Conservation (phyloP, 1,284 basidiomycete species). For the Ceratobasidium sp. region DNA sequence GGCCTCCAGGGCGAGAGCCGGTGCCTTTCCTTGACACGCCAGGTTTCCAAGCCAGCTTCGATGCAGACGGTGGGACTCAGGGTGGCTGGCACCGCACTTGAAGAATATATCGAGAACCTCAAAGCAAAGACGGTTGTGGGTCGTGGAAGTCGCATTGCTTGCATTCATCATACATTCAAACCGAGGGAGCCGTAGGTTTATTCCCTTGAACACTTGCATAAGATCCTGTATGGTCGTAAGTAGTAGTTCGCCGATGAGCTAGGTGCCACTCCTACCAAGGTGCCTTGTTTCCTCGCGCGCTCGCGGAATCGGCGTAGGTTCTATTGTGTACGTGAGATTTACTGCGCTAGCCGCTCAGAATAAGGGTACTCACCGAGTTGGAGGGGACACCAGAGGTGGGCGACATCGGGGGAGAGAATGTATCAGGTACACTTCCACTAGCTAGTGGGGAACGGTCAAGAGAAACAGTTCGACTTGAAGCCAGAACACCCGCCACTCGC, state of each 20-base stretch:
- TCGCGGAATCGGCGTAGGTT: slow-evolving; percentile 37
- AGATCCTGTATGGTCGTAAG: slow-evolving; percentile 39
- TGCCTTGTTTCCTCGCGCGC: slow-evolving; percentile 26
- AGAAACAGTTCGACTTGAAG: background rate
- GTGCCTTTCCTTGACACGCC: slow-evolving; percentile 5
- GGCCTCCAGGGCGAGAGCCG: slow-evolving; percentile 23
- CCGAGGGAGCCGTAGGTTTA: slow-evolving; percentile 52
- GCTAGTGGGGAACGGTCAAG: background rate
- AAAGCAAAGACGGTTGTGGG: slow-evolving; percentile 45
- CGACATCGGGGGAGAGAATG: slow-evolving; percentile 34
- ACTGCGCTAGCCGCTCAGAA: background rate
- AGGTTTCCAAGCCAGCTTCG: slow-evolving; percentile 59
- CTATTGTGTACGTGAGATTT: background rate
- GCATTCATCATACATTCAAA: slow-evolving; percentile 46
- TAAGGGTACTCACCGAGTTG: background rate
- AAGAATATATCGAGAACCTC: slow-evolving; percentile 46
- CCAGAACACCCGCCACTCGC: slow-evolving; percentile 21
- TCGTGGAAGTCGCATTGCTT: slow-evolving; percentile 12
- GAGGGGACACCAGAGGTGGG: slow-evolving; percentile 3
- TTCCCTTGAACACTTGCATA: slow-evolving; percentile 51
- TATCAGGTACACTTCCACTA: background rate
- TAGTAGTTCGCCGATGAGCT: background rate
- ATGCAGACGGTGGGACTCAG: slow-evolving; percentile 61
- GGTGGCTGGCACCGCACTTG: slow-evolving; percentile 59
- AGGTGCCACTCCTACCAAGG: slow-evolving; percentile 26